Conservation (phyloP, 2,329 filamentous ascomycete genomes). For the Arthrobotrys iridis region DNA sequence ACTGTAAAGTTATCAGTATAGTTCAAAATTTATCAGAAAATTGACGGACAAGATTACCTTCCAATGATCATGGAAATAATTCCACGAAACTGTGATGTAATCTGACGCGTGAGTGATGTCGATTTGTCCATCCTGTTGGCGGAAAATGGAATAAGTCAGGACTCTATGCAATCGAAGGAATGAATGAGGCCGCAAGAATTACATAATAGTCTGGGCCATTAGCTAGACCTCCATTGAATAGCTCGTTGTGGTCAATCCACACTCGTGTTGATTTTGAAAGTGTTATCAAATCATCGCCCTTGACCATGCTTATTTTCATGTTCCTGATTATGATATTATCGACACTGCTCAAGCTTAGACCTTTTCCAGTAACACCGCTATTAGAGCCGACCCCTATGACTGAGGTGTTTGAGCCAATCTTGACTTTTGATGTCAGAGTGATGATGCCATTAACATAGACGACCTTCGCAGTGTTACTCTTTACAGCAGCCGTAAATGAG, state of each 20-base stretch:
- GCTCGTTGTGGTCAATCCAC: slow-evolving; percentile 66
- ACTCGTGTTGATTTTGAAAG: slow-evolving; percentile 64
- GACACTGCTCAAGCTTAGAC: slow-evolving; percentile 60
- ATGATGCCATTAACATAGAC: slow-evolving; percentile 64
- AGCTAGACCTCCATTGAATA: slow-evolving; percentile 63
- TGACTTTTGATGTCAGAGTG: slow-evolving; percentile 62
- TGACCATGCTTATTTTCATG: slow-evolving; percentile 60
- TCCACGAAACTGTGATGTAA: slow-evolving; percentile 65
- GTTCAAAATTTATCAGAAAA: background rate
- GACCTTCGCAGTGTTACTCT: slow-evolving; percentile 63
- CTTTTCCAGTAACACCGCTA: slow-evolving; percentile 61
- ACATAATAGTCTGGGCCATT: slow-evolving; percentile 62
- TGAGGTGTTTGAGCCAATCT: slow-evolving; percentile 65
- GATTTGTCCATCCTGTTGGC: slow-evolving; percentile 62
- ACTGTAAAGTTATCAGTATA: slow-evolving; percentile 60
- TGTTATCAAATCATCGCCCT: slow-evolving; percentile 63
- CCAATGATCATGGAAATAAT: slow-evolving; percentile 66
- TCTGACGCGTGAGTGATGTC: slow-evolving; percentile 64
- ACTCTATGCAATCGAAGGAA: background rate
- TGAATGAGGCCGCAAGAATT: slow-evolving; percentile 56
- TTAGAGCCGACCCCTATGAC: slow-evolving; percentile 61
- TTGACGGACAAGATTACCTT: slow-evolving; percentile 60
- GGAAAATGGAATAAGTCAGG: slow-evolving; percentile 50
- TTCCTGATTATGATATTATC: slow-evolving; percentile 64
- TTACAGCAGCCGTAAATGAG: slow-evolving; percentile 66